These are phyloP conservation scores for Rhododendron simsii DNA, from an alignment of 148 eudicot genomes.

Conservation along the genomic window DNA sequence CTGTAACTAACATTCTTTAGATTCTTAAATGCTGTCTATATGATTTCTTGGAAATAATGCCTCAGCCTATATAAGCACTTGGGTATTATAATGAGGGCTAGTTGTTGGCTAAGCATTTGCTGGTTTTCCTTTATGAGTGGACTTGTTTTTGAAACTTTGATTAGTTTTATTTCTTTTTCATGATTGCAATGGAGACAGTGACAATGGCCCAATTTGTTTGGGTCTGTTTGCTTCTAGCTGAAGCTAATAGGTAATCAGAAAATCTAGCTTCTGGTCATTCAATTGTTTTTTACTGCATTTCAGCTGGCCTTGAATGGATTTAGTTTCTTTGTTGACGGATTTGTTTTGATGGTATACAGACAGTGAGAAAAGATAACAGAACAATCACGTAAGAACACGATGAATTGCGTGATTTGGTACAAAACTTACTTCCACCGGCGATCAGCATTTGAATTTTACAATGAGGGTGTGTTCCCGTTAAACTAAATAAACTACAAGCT, in stretches of 20 bases:
- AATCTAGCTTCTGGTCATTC: background rate
- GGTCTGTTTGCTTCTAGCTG: background rate
- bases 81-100: background rate
- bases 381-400: background rate
- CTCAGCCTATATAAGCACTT: background rate
- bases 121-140: background rate
- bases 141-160: background rate
- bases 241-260: background rate
- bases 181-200: background rate
- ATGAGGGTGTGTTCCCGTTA: background rate
- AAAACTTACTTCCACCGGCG: background rate
- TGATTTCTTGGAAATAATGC: background rate
- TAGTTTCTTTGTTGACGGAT: background rate
- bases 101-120: background rate
- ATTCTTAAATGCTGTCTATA: background rate
- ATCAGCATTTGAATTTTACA: background rate
- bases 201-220: background rate
- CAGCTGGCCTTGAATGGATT: background rate
- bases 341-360: background rate
- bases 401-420: background rate
- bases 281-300: background rate
- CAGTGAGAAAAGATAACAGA: background rate
- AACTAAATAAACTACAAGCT: background rate
- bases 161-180: slow-evolving; percentile 5
- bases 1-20: background rate